These are phyloP conservation scores for Scutellaria minor DNA, from an alignment of 257 asterid species.

Conservation along the genomic window DNA sequence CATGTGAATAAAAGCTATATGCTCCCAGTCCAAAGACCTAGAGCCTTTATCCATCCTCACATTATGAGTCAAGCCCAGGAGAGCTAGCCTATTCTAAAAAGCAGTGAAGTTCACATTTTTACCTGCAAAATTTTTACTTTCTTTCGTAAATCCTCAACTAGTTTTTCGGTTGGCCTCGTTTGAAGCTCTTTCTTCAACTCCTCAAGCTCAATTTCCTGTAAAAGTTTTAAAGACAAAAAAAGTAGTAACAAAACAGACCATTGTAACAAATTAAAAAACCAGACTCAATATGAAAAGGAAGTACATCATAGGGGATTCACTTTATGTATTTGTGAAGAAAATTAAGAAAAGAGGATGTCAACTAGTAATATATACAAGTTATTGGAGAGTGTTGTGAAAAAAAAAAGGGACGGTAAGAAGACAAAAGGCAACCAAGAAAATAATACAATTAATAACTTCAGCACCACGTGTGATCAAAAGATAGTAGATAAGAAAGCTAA, in stretches of 20 bases:
- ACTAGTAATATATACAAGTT: background rate
- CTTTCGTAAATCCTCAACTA: slow-evolving; percentile 90
- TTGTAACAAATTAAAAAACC: slow-evolving; percentile 1
- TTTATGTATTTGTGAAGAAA: slow-evolving; percentile 18
- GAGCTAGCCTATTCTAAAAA: slow-evolving; percentile 27
- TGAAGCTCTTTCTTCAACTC: slow-evolving; percentile 87
- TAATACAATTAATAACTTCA: slow-evolving; percentile 5
- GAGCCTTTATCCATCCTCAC: slow-evolving; percentile 10
- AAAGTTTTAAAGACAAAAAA: slow-evolving; percentile 30
- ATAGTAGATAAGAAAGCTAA: background rate
- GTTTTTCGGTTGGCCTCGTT: slow-evolving; percentile 81
- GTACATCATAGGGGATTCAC: slow-evolving; percentile 1
- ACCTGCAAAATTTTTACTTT: slow-evolving; percentile 98
- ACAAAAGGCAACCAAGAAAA: slow-evolving; percentile 3
- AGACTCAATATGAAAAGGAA: slow-evolving; percentile 30
- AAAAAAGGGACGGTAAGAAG: background rate
- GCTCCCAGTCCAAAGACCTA: slow-evolving; percentile 9
- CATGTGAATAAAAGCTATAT: background rate
- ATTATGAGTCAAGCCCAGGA: slow-evolving; percentile 14
- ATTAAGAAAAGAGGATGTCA: slow-evolving; percentile 22
- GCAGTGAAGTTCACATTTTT: slow-evolving; percentile 28
- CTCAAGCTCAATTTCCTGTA: slow-evolving; percentile 77
- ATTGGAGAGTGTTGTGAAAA: background rate
- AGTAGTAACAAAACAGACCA: slow-evolving; percentile 12
- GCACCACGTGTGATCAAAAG: background rate